These are phyloP conservation scores for Talaromyces sp. DNA, from an alignment of 2,329 filamentous ascomycete genomes.

Conservation along the genomic window DNA sequence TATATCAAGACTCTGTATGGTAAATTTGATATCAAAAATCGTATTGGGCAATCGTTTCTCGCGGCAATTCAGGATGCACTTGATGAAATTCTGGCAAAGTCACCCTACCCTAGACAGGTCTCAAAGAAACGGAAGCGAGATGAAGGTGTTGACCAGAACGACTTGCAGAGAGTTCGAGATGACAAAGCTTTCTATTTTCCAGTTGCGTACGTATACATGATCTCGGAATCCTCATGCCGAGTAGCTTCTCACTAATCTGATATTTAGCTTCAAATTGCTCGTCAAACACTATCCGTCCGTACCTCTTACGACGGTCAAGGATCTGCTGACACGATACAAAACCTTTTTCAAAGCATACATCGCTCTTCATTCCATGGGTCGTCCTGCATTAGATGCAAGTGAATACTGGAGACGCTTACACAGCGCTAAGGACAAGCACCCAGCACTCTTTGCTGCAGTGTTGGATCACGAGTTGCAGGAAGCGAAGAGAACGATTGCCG, in stretches of 20 bases:
- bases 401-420: constrained; percentile 14
- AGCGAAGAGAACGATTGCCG: constrained; percentile 28
- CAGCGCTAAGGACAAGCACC: constrained; percentile 1
- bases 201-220: constrained; percentile 24
- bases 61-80: constrained; percentile 35
- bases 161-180: neutral
- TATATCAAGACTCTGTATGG: constrained; percentile 43
- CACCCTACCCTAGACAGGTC: constrained; percentile 44
- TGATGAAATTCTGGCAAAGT: constrained; percentile 42
- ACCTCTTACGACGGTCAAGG: constrained; percentile 39
- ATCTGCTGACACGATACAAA: constrained; percentile 31
- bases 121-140: constrained; percentile 36
- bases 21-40: constrained; percentile 9
- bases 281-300: constrained; percentile 38
- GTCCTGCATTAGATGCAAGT: constrained; percentile 18
- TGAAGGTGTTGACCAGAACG: neutral
- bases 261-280: constrained; percentile 30
- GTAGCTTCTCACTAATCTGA: neutral
- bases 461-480: constrained; percentile 29
- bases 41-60: neutral
- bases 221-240: neutral
- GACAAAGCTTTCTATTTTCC: constrained; percentile 26
- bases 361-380: constrained; percentile 28
- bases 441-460: neutral
- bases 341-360: constrained; percentile 33